These are phyloP conservation scores for Hemileccinum rubropunctum DNA, from an alignment of 768 basidiomycete species.

Conservation along the genomic window DNA sequence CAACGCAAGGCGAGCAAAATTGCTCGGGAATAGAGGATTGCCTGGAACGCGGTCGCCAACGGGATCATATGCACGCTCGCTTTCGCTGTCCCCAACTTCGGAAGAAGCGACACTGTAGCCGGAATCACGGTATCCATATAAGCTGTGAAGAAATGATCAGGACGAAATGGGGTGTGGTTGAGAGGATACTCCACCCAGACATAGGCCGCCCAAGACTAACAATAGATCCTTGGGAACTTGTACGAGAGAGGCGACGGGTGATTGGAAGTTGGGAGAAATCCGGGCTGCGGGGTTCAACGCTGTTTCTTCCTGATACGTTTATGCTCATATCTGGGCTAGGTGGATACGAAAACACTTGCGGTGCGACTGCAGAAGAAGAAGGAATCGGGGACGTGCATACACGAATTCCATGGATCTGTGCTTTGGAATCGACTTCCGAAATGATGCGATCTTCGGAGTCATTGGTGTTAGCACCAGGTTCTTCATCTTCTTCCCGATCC, in stretches of 20 bases:
- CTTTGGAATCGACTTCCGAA: slow-evolving; percentile 15
- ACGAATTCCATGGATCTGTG: slow-evolving; percentile 56
- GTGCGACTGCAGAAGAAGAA: slow-evolving; percentile 21
- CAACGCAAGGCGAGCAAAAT: slow-evolving; percentile 64
- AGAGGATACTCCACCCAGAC: slow-evolving; percentile 17
- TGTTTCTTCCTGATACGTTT: slow-evolving; percentile 19
- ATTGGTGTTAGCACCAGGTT: slow-evolving; percentile 15
- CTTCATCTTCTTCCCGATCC: slow-evolving; percentile 50
- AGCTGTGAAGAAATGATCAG: slow-evolving; percentile 9
- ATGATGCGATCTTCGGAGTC: slow-evolving; percentile 19
- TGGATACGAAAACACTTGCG: slow-evolving; percentile 26
- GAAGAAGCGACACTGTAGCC: slow-evolving; percentile 12
- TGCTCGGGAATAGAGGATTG: slow-evolving; percentile 78
- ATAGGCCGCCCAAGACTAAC: slow-evolving; percentile 26
- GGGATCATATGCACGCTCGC: slow-evolving; percentile 41
- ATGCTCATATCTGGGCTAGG: slow-evolving; percentile 18
- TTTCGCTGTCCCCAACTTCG: slow-evolving; percentile 26
- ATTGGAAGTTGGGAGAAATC: slow-evolving; percentile 18
- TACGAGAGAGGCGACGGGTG: slow-evolving; percentile 22
- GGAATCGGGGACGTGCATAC: slow-evolving; percentile 46
- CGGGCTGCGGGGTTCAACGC: slow-evolving; percentile 25
- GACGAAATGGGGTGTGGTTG: neutral
- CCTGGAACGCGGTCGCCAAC: slow-evolving; percentile 68
- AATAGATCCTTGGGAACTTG: slow-evolving; percentile 26
- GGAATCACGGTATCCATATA: slow-evolving; percentile 16